Evolutionary conservation across 2,329 filamentous ascomycete species (phyloP).

Genomic region (Fusarium euwallaceae): DNA sequence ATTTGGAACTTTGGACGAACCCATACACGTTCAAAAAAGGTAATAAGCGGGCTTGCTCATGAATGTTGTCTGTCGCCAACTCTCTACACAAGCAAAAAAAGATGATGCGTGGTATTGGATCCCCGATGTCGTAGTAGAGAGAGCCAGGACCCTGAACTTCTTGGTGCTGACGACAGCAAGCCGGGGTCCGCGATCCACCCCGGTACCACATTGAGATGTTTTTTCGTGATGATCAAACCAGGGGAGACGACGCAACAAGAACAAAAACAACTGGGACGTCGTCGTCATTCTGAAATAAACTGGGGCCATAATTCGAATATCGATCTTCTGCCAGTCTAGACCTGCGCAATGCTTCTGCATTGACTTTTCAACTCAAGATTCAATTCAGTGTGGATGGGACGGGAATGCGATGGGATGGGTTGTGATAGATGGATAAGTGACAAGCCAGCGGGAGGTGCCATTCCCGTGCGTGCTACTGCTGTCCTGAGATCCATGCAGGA

Average conservation of each 20-base stretch:
- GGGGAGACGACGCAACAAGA: slow-evolving; percentile 18
- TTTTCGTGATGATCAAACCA: slow-evolving; percentile 27
- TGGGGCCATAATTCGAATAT: background rate
- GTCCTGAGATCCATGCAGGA: background rate
- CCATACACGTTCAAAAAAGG: background rate
- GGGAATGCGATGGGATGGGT: background rate
- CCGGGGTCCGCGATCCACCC: slow-evolving; percentile 28
- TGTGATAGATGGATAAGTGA: background rate
- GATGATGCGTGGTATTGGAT: background rate
- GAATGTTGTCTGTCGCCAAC: background rate
- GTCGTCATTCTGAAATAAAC: background rate
- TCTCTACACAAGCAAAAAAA: background rate
- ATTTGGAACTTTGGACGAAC: slow-evolving; percentile 1
- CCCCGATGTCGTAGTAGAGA: background rate
- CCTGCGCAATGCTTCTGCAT: background rate
- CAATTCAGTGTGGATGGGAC: slow-evolving; percentile 13
- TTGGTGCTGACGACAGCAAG: slow-evolving; percentile 44
- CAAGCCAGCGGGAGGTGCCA: background rate
- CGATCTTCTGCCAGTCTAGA: background rate
- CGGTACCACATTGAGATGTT: slow-evolving; percentile 29
- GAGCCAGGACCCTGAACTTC: slow-evolving; percentile 24
- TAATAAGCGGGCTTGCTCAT: background rate
- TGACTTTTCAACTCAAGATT: background rate
- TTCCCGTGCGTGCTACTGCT: background rate
- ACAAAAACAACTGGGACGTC: background rate